These are phyloP conservation scores for Phaeoacremonium minimum DNA, from an alignment of 2,329 filamentous ascomycete species.

Conservation along the genomic window DNA sequence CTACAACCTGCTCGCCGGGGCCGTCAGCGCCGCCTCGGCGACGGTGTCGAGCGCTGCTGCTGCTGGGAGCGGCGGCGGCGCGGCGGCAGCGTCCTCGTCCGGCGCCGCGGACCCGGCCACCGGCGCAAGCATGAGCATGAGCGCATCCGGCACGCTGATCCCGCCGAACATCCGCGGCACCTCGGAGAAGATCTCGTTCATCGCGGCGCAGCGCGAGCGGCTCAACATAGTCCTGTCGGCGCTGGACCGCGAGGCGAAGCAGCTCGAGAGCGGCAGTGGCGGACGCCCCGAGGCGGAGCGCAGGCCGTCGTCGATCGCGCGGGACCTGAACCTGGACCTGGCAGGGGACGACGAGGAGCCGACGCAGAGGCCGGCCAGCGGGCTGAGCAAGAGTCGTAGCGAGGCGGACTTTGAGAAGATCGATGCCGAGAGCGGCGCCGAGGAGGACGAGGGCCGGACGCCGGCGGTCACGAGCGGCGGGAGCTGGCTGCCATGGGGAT, in stretches of 20 bases:
- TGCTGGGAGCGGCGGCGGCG: slow-evolving; percentile 3
- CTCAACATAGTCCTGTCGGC: slow-evolving; percentile 71
- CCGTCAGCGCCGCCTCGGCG: slow-evolving; percentile 57
- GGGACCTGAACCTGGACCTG: too few relatives aligned
- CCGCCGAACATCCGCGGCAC: slow-evolving; percentile 63
- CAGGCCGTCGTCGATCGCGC: too few relatives aligned
- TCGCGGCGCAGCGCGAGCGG: slow-evolving; percentile 73
- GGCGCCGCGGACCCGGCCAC: slow-evolving; percentile 26
- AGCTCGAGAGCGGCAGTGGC: slow-evolving; percentile 36
- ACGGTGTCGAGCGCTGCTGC: slow-evolving; percentile 25
- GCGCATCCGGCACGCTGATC: slow-evolving; percentile 57
- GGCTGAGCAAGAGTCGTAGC: slow-evolving; percentile 74
- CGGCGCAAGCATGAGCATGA: slow-evolving; percentile 19
- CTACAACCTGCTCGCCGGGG: slow-evolving; percentile 72
- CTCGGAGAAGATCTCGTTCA: slow-evolving; percentile 67
- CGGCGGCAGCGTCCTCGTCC: slow-evolving; percentile 13
- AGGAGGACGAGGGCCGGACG: slow-evolving; percentile 35
- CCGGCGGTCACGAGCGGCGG: slow-evolving; percentile 20
- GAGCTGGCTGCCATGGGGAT: slow-evolving; percentile 45
- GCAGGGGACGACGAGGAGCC: slow-evolving; percentile 18
- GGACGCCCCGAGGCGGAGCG: slow-evolving; percentile 2
- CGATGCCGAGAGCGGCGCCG: slow-evolving; percentile 65
- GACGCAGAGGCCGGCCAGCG: slow-evolving; percentile 37
- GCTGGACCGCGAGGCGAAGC: slow-evolving; percentile 73
- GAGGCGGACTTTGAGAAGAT: slow-evolving; percentile 89